Evolutionary conservation across 2,329 filamentous ascomycete species (phyloP).

Genomic region (Talaromyces sp.): DNA sequence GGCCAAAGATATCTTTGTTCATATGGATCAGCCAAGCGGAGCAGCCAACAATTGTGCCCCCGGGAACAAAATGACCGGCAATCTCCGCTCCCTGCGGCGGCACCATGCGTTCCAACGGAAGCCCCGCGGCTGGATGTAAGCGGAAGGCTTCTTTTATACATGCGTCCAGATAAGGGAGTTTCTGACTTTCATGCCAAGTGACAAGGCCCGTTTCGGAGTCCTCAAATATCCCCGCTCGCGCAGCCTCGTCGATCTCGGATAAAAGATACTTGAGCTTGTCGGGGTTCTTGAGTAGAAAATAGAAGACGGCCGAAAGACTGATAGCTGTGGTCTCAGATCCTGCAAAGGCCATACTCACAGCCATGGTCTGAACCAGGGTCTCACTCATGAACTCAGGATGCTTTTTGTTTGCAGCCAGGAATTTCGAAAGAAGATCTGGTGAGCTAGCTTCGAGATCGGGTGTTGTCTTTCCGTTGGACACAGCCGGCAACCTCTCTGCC

Average conservation of each 20-base stretch:
- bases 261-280: background rate
- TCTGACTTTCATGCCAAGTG: slow-evolving; percentile 12
- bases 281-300: slow-evolving; percentile 16
- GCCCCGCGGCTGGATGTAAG: slow-evolving; percentile 11
- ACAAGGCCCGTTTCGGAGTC: no score
- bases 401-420: slow-evolving; percentile 30
- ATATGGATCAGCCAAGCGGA: slow-evolving; percentile 47
- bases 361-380: slow-evolving; percentile 29
- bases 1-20: slow-evolving; percentile 34
- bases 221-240: no score
- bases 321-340: slow-evolving; percentile 42
- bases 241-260: background rate
- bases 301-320: slow-evolving; percentile 35
- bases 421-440: slow-evolving; percentile 34
- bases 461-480: background rate
- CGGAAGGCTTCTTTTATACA: slow-evolving; percentile 19
- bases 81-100: slow-evolving; percentile 7
- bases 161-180: slow-evolving; percentile 14
- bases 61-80: slow-evolving; percentile 25
- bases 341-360: slow-evolving; percentile 33
- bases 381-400: slow-evolving; percentile 30
- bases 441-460: background rate
- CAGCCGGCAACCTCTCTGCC: background rate
- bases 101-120: slow-evolving; percentile 16
- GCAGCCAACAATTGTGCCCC: slow-evolving; percentile 44